These are phyloP conservation scores for Lophiotrema nucula DNA, from an alignment of 495 filamentous ascomycete genomes.

Conservation along the genomic window DNA sequence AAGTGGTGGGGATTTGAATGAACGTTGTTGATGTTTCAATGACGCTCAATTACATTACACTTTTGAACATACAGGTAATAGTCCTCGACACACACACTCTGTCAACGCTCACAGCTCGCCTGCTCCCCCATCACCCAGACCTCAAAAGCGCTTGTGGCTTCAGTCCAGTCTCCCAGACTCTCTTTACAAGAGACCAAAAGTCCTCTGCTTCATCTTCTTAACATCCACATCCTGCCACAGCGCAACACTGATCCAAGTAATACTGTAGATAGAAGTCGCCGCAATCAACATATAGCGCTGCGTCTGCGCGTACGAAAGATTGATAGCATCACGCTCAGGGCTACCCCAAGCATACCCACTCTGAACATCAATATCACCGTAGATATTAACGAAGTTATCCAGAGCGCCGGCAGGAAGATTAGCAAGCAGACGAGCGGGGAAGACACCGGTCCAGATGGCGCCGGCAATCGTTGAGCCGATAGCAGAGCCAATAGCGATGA, in stretches of 20 bases:
- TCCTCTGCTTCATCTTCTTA: constrained; percentile 26
- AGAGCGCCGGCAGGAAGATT: constrained; percentile 54
- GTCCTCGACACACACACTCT: no score
- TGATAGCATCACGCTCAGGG: constrained; percentile 35
- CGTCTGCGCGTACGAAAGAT: constrained; percentile 31
- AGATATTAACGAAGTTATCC: constrained; percentile 50
- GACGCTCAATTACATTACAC: no score
- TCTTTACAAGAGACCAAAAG: neutral
- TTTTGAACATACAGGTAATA: no score
- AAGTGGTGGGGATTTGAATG: no score
- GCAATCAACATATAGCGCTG: constrained; percentile 38
- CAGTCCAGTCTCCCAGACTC: no score
- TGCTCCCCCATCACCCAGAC: no score
- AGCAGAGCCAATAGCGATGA: constrained; percentile 62
- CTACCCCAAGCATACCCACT: constrained; percentile 33
- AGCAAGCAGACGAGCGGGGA: constrained; percentile 51
- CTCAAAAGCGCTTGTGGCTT: no score
- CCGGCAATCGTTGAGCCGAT: constrained; percentile 61
- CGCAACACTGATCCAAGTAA: constrained; percentile 20
- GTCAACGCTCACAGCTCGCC: no score
- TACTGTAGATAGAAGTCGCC: constrained; percentile 26
- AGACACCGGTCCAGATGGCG: constrained; percentile 66
- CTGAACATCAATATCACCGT: constrained; percentile 45
- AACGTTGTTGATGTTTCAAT: no score
- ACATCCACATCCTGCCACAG: constrained; percentile 38